Conservation (phyloP, 208 protist species). For the Acanthamoeba sp. region DNA sequence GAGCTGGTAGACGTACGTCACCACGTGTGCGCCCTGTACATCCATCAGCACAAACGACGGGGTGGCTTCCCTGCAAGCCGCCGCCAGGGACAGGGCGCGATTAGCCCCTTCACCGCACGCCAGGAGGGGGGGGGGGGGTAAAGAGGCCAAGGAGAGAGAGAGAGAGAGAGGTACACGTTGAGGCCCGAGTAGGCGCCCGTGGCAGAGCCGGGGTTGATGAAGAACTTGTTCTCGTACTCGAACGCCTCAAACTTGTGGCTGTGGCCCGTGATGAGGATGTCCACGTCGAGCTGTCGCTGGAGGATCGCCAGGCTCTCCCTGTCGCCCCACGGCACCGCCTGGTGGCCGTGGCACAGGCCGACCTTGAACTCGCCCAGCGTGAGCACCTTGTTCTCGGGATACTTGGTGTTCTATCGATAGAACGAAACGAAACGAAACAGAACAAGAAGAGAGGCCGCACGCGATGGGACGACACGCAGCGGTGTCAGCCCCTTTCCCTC, state of each 20-base stretch:
- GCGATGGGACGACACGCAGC: too few species aligned
- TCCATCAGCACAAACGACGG: constrained; percentile 98
- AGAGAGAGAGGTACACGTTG: constrained; percentile 82
- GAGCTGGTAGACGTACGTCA: constrained; percentile 88
- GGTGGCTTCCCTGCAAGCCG: constrained; percentile 86
- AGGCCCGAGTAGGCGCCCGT: constrained; percentile 95
- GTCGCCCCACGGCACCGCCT: constrained; percentile 96
- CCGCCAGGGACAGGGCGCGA: background rate
- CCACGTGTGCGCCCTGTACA: constrained; percentile 91
- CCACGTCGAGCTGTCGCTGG: constrained; percentile 98
- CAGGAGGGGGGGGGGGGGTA: background rate
- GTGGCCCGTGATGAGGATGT: constrained; percentile 97
- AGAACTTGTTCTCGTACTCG: constrained; percentile 96
- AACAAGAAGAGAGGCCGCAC: too few species aligned
- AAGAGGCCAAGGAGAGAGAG: constrained; percentile 63
- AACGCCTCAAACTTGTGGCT: constrained; percentile 95
- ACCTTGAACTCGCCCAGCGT: constrained; percentile 97
- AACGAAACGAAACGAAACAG: too few species aligned
- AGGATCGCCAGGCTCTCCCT: constrained; percentile 94
- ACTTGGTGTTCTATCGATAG: constrained; percentile 70
- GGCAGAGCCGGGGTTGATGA: constrained; percentile 99
- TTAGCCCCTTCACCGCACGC: too few species aligned
- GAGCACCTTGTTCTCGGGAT: constrained; percentile 95
- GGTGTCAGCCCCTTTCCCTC: too few species aligned
- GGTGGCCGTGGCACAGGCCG: constrained; percentile 98